Conservation (phyloP, 2,329 filamentous ascomycete species). For the Penicillium concentricum region DNA sequence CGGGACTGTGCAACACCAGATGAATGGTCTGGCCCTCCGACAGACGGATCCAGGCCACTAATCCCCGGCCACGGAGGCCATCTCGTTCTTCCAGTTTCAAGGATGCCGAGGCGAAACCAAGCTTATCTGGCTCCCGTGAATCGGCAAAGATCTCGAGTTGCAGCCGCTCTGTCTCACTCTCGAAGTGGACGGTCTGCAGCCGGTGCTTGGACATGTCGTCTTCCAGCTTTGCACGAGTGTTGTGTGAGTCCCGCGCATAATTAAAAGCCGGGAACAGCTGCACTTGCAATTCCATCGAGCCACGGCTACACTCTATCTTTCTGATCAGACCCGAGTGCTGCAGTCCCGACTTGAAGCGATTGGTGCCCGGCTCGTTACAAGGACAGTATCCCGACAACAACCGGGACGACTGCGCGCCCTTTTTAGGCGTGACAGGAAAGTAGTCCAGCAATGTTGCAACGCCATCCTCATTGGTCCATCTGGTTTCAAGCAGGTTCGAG, state of each 20-base stretch:
- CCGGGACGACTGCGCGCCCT: conserved; percentile 41
- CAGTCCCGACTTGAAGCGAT: conserved; percentile 48
- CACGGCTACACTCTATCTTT: conserved; percentile 70
- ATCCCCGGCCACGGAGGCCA: conserved; percentile 60
- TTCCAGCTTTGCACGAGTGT: conserved; percentile 30
- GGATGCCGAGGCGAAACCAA: conserved; percentile 49
- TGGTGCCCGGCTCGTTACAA: conserved; percentile 43
- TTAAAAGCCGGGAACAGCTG: conserved; percentile 72
- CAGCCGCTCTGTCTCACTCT: conserved; percentile 58
- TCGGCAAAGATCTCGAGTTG: conserved; percentile 69
- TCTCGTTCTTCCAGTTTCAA: conserved; percentile 56
- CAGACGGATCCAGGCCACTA: conserved; percentile 60
- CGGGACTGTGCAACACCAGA: conserved; percentile 65
- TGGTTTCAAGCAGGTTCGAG: conserved; percentile 72
- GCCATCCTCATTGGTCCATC: conserved; percentile 74
- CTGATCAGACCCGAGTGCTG: conserved; percentile 58
- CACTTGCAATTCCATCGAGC: conserved; percentile 62
- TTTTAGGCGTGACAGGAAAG: conserved; percentile 67
- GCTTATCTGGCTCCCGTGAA: conserved; percentile 50
- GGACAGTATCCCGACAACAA: conserved; percentile 35
- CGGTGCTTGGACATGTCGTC: conserved; percentile 37
- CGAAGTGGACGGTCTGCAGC: conserved; percentile 65
- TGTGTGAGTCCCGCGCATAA: conserved; percentile 65
- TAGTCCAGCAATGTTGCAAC: conserved; percentile 73
- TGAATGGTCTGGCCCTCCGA: conserved; percentile 67